These are phyloP conservation scores for Globisporangium perplexum DNA, from an alignment of 352 stramenopile species.

Conservation along the genomic window DNA sequence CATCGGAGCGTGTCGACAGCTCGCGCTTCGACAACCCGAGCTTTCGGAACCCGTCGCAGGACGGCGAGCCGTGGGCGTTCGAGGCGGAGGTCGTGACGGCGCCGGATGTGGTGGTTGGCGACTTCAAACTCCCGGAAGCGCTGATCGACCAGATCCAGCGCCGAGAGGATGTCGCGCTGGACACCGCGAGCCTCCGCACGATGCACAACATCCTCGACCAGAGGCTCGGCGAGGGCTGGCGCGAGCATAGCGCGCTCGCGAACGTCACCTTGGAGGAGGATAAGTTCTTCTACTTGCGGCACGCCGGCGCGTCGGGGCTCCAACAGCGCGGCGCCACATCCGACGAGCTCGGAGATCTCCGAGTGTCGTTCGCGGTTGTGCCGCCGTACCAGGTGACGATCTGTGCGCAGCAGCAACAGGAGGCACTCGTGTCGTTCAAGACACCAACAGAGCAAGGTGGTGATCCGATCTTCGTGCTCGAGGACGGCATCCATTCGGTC, in stretches of 20 bases:
- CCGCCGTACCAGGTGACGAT: slow-evolving; percentile 67
- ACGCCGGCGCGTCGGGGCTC: not conserved
- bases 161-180: slow-evolving; percentile 40
- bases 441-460: slow-evolving; percentile 20
- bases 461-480: slow-evolving; percentile 49
- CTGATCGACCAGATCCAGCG: slow-evolving; percentile 70
- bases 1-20: slow-evolving; percentile 43
- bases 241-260: slow-evolving; percentile 27
- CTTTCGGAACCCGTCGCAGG: slow-evolving; percentile 52
- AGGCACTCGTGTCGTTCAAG: slow-evolving; percentile 31
- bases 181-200: slow-evolving; percentile 28
- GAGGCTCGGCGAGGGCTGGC: slow-evolving; percentile 35
- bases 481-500: slow-evolving; percentile 46
- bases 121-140: slow-evolving; percentile 46
- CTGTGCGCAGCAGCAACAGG: slow-evolving; percentile 38
- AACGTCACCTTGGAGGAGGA: slow-evolving; percentile 54
- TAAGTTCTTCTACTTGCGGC: slow-evolving; percentile 39
- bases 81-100: slow-evolving; percentile 23
- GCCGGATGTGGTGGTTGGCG: slow-evolving; percentile 43
- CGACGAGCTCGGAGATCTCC: slow-evolving; percentile 46
- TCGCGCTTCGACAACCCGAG: slow-evolving; percentile 48
- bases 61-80: slow-evolving; percentile 41
- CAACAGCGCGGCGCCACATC: not conserved
- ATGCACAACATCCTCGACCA: slow-evolving; percentile 61
- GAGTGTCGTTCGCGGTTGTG: slow-evolving; percentile 56